Evolutionary conservation across 192 early-diverging fungal species (phyloP), one percentile per base, ranked within the genome.

Genomic region (Coemansia erecta): DNA sequence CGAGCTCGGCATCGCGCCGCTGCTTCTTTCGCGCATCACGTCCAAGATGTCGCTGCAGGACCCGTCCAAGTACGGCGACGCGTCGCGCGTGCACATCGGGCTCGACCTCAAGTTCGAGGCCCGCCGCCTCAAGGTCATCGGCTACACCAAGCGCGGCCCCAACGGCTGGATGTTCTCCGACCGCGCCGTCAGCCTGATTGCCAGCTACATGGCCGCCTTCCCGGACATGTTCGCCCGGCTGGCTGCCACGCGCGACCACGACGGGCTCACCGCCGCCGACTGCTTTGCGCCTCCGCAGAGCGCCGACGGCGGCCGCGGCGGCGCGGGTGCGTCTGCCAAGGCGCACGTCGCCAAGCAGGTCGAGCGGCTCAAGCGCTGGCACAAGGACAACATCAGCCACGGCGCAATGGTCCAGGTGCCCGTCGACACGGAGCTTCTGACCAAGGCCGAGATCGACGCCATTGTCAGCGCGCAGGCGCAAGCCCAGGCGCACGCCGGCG

Each of bases 71-170:
- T 61, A 63, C 12, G 70, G 78, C 3, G 84, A 88, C 28, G 81
- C 86, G 18, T 68, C 80, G 11, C 72, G 70, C 9, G 41, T 85
- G 24, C 91, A 93, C 51, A 63, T 97, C 24, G 97, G 97, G 2
- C 80, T 98, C 31, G 88, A 88, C 59, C 82, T 98, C 49, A 97
- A 98, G 63, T 97, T 94, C 64, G 95, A 97, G 48, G 83, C 81
- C 8, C 89, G 90, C 64, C 83, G 85, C 45, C 82, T 88, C 51
- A 97, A 97, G 66, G 95, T 93, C 0, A 57, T 92, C 4, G 95
- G 94, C 2, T 96, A 94, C 67, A 86, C 93, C 6, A 80, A 86
- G 43, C 95, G 95, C 62, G 68, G 64, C 4, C 84, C 87, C 19
- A 78, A 72, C 23, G 83, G 83, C 13, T 98, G 97, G 97, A 90